Percentiles rank a stretch among this genome's conserved stretches.
Evolutionary conservation across 306 rosid species (phyloP).

Genomic region (Dalbergia cultrata): DNA sequence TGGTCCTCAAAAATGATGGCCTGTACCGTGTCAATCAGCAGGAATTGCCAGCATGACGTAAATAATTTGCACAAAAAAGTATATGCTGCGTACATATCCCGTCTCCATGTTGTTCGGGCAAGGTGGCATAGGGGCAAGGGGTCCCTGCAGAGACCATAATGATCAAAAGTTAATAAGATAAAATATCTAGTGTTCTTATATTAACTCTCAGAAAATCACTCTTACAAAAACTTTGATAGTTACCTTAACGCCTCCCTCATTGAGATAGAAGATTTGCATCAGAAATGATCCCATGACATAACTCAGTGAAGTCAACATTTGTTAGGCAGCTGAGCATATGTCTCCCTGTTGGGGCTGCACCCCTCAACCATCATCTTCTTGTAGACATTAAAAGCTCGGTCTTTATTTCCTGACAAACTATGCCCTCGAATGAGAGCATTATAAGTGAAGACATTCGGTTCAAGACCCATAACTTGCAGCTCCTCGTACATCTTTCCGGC

Average conservation of each 20-base stretch:
- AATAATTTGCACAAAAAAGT: slow-evolving; percentile 5
- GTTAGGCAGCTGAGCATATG: slow-evolving; percentile 90
- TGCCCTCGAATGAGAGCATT: slow-evolving; percentile 95
- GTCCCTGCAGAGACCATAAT: slow-evolving; percentile 32
- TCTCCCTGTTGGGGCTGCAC: slow-evolving; percentile 79
- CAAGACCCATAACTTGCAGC: slow-evolving; percentile 73
- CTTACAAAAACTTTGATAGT: slow-evolving; percentile 11
- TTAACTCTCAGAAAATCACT: not conserved
- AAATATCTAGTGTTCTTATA: slow-evolving; percentile 30
- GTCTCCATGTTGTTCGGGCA: slow-evolving; percentile 30
- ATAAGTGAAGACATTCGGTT: slow-evolving; percentile 91
- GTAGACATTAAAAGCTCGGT: slow-evolving; percentile 79
- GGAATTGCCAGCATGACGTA: slow-evolving; percentile 35
- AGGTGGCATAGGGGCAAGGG: slow-evolving; percentile 6
- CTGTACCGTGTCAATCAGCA: slow-evolving; percentile 7
- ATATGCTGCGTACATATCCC: not conserved
- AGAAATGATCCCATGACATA: slow-evolving; percentile 21
- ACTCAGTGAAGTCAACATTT: slow-evolving; percentile 50
- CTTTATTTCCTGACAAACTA: slow-evolving; percentile 70
- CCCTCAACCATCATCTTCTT: slow-evolving; percentile 92
- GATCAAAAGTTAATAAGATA: slow-evolving; percentile 31
- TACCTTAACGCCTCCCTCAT: slow-evolving; percentile 44
- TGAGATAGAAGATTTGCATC: slow-evolving; percentile 39
- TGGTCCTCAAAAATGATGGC: slow-evolving; percentile 1
- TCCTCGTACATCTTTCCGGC: slow-evolving; percentile 83